phyloP scores from a whole-genome alignment of 495 filamentous ascomycete species.

The Penicillium nucicola region DNA sequence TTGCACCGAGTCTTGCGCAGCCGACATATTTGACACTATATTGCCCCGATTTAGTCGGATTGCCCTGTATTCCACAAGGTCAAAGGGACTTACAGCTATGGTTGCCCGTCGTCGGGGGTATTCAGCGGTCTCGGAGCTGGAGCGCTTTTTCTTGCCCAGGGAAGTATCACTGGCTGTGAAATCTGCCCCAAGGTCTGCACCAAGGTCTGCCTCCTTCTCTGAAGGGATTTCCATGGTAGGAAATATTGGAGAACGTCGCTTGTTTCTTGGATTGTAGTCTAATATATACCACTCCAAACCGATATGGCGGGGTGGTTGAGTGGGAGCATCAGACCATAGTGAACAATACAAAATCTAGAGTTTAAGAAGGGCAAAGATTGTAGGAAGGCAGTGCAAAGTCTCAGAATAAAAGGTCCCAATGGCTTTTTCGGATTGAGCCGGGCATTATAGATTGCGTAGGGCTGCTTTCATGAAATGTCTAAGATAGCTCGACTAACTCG shows the following conservation, averaged over 20 bases:
- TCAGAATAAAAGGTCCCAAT: too few relatives aligned
- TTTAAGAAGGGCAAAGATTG: not conserved
- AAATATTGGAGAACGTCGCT: not conserved
- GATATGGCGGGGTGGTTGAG: not conserved
- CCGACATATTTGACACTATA: conserved; percentile 79
- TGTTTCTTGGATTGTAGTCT: not conserved
- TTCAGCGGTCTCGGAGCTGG: conserved; percentile 61
- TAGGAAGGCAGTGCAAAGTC: too few relatives aligned
- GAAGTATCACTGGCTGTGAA: not conserved
- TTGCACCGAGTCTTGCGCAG: conserved; percentile 81
- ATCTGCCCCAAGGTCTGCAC: not conserved
- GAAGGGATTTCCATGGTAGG: not conserved
- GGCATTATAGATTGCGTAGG: not conserved
- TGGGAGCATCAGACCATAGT: not conserved
- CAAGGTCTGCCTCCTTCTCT: not conserved
- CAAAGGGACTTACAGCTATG: conserved; percentile 57
- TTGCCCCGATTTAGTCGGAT: not conserved
- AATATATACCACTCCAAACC: not conserved
- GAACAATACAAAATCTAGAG: not conserved
- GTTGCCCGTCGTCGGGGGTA: conserved; percentile 69
- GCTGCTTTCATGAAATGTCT: not conserved
- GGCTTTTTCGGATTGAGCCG: not conserved
- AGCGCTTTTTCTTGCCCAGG: conserved; percentile 52
- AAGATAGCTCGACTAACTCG: not conserved
- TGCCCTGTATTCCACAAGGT: not conserved